A percentile compares a stretch with the other conserved stretches of the same genome.
These are phyloP conservation scores for Neurospora pannonica DNA, from an alignment of 495 filamentous ascomycete genomes.

Conservation along the genomic window DNA sequence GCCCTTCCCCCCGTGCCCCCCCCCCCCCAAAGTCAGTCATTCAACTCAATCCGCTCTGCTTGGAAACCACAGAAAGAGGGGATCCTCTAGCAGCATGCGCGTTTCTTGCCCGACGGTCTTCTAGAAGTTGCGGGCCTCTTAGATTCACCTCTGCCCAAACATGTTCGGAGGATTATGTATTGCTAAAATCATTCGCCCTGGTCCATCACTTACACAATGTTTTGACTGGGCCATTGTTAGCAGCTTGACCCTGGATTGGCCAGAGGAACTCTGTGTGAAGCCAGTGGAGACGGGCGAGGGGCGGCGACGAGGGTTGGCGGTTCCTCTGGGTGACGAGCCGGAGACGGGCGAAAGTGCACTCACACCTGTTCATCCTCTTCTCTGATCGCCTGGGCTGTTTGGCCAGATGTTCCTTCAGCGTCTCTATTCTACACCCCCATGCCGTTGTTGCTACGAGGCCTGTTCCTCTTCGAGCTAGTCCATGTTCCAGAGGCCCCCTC, in stretches of 20 bases:
- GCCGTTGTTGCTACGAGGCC: slow-evolving; percentile 4
- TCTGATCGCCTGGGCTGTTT: slow-evolving; percentile 12
- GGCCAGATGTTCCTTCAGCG: slow-evolving; percentile 17
- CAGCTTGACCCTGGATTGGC: slow-evolving; percentile 19
- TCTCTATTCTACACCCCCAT: slow-evolving; percentile 10
- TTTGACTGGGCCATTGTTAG: slow-evolving; percentile 13
- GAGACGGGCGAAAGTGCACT: neutral
- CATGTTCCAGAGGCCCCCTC: slow-evolving; percentile 1
- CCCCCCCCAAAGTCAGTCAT: slow-evolving; percentile 7
- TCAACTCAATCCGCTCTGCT: neutral
- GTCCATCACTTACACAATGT: slow-evolving; percentile 18
- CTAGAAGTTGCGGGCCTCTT: slow-evolving; percentile 33
- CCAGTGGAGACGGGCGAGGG: slow-evolving; percentile 7
- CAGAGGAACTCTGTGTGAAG: slow-evolving; percentile 5
- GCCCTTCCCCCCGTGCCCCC: slow-evolving; percentile 24
- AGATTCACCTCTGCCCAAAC: slow-evolving; percentile 3
- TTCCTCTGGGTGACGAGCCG: neutral
- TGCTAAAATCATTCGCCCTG: slow-evolving; percentile 34
- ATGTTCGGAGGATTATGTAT: slow-evolving; percentile 34
- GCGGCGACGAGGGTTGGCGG: slow-evolving; percentile 3
- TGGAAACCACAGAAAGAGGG: slow-evolving; percentile 2
- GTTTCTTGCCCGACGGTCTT: slow-evolving; percentile 39
- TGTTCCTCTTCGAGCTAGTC: slow-evolving; percentile 11
- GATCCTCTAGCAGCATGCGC: slow-evolving; percentile 24
- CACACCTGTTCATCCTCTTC: slow-evolving; percentile 8